Evolutionary conservation across 2,329 filamentous ascomycete species (phyloP).

Genomic region (Aureobasidium sp.): DNA sequence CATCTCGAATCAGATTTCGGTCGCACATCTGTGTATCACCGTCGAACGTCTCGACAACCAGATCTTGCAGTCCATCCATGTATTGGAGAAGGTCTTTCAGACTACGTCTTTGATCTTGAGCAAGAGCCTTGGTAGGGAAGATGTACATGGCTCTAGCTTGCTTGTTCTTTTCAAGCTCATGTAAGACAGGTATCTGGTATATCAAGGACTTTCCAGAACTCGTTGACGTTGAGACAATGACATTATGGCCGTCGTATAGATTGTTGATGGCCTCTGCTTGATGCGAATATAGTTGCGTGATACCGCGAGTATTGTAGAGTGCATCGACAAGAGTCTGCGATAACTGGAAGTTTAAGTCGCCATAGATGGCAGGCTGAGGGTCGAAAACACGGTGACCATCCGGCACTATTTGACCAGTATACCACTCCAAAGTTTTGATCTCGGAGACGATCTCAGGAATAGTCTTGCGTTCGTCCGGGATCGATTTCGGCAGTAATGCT

Average conservation of each 20-base stretch:
- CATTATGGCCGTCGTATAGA: conserved; percentile 70
- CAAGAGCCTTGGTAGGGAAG: conserved; percentile 92
- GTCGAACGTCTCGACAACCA: conserved; percentile 87
- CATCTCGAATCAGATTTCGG: conserved; percentile 72
- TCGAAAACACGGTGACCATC: conserved; percentile 90
- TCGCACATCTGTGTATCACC: conserved; percentile 82
- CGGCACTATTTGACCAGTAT: conserved; percentile 84
- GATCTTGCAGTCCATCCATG: conserved; percentile 66
- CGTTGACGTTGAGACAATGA: conserved; percentile 90
- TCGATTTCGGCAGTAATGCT: conserved; percentile 54
- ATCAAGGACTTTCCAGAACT: conserved; percentile 98
- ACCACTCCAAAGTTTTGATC: conserved; percentile 76
- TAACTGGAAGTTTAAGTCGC: conserved; percentile 74
- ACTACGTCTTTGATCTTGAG: conserved; percentile 87
- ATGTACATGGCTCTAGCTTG: conserved; percentile 89
- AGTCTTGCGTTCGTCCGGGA: conserved; percentile 69
- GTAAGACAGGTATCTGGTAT: conserved; percentile 86
- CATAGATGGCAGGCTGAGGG: conserved; percentile 70
- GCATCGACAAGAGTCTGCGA: conserved; percentile 94
- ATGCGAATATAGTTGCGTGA: conserved; percentile 80
- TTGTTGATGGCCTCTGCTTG: conserved; percentile 91
- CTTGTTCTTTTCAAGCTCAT: conserved; percentile 70
- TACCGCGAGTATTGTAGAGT: conserved; percentile 82
- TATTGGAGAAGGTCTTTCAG: conserved; percentile 76
- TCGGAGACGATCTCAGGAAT: conserved; percentile 81